A percentile compares a stretch with the other conserved stretches of the same genome.
phyloP scores from a whole-genome alignment of 1,139 yeast genomes.

The Yamadazyma atlantica region DNA sequence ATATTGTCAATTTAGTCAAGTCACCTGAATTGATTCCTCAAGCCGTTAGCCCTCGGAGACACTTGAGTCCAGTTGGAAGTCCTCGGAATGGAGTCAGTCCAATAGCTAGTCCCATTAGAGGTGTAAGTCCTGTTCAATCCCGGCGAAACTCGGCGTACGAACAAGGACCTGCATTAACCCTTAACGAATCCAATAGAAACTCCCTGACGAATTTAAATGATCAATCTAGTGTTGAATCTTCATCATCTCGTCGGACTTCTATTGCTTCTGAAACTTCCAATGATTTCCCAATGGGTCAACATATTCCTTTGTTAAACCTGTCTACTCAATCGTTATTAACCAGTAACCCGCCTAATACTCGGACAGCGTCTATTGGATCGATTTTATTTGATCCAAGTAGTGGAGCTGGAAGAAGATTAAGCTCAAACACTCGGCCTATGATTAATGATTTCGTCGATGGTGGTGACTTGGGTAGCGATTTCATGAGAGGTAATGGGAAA shows the following conservation, averaged over 20 bases:
- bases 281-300: constrained; percentile 34
- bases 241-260: constrained; percentile 21
- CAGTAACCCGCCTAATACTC: constrained; percentile 9
- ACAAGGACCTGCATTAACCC: background rate
- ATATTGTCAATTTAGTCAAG: constrained; percentile 18
- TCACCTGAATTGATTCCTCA: constrained; percentile 15
- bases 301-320: constrained; percentile 36
- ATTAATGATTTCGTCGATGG: constrained; percentile 29
- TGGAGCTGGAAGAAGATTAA: constrained; percentile 17
- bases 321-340: constrained; percentile 29
- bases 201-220: constrained; percentile 4
- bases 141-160: background rate
- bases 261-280: constrained; percentile 23
- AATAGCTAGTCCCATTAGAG: background rate
- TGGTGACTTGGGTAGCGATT: constrained; percentile 25
- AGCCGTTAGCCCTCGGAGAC: constrained; percentile 15
- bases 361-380: constrained; percentile 28
- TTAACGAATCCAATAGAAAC: background rate
- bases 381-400: constrained; percentile 28
- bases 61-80: constrained; percentile 13
- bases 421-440: constrained; percentile 18
- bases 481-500: constrained; percentile 21
- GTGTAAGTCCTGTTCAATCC: background rate
- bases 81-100: constrained; percentile 11
- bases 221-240: constrained; percentile 13